Evolutionary conservation across 257 asterid species (phyloP), one percentile per base, ranked within the genome.

Genomic region (Fraxinus quadrangulata): DNA sequence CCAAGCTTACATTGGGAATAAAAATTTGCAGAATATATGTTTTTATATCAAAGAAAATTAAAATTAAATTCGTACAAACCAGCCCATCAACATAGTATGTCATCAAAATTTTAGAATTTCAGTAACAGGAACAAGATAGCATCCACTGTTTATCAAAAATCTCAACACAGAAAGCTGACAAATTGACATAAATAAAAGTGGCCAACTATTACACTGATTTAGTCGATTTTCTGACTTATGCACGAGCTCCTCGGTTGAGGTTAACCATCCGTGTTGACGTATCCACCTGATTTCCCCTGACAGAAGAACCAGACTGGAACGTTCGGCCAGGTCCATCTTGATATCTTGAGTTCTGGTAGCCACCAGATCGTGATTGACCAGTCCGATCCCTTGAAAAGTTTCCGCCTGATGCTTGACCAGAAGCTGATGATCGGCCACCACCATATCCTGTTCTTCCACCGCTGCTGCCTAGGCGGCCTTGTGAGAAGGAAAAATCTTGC

Each of bases 401-500:
- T 26, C 86, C 37, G 3, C 85, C 84, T 3, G 47, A 45, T 33
- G 76, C 73, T 40, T 72, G 80, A 14, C 90, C 90, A 1, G 82
- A 74, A 65, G 80, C 75, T 6, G 45, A 78, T 5, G 81, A 67
- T 76, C 92, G 76, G 30, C 97, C 90, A 31, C 91, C 89, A 9
- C 83, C 81, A 61, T 87, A 90, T 37, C 90, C 91, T 11, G 87
- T 81, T 42, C 97, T 81, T 11, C 96, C 92, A 75, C 86, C 89
- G 28, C 92, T 71, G 65, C 90, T 75, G 13, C 96, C 96, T 73
- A 85, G 92, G 84, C 97, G 87, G 69, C 96, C 92, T 72, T 90
- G 97, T 24, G 80, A 51, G 73, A 86, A 88, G 0, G 98, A 90
- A 73, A 92, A 91, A 0, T 94, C 98, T 76, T 89, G 98, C 98